Percentiles rank a stretch among this genome's conserved stretches.
These are phyloP conservation scores for Fusarium sp. DNA, from an alignment of 2,329 filamentous ascomycete species.

Conservation along the genomic window DNA sequence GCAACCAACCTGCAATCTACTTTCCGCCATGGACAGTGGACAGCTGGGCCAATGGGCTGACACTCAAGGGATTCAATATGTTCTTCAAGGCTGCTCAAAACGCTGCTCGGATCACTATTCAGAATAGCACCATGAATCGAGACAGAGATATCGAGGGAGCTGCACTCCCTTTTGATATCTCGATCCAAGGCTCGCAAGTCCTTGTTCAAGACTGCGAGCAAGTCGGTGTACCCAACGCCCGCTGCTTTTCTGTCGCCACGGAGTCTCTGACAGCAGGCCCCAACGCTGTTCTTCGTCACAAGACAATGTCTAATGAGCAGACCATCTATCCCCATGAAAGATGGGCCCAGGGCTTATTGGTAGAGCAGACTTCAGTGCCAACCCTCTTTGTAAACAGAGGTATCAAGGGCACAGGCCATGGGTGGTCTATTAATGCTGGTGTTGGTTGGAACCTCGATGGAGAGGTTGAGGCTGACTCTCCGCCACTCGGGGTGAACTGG, in stretches of 20 bases:
- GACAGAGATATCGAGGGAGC: conserved; percentile 16
- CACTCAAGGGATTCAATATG: conserved; percentile 33
- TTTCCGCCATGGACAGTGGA: conserved; percentile 36
- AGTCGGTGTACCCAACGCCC: conserved; percentile 9
- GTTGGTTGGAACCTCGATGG: conserved; percentile 36
- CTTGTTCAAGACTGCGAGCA: conserved; percentile 34
- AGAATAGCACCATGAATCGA: conserved; percentile 22
- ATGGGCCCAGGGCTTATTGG: conserved; percentile 38
- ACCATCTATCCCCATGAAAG: conserved; percentile 37
- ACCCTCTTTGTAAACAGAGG: conserved; percentile 23
- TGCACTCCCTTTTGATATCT: conserved; percentile 31
- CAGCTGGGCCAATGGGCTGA: conserved; percentile 29
- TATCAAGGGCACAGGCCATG: conserved; percentile 30
- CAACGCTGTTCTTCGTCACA: conserved; percentile 33
- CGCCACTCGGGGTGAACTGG: conserved; percentile 38
- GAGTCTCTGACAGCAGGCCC: conserved; percentile 28
- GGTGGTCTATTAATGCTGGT: conserved; percentile 39
- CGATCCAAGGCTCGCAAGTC: conserved; percentile 30
- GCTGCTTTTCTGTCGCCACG: conserved; percentile 31
- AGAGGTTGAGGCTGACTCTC: conserved; percentile 16
- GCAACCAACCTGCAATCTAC: conserved; percentile 30
- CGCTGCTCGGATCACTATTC: conserved; percentile 31
- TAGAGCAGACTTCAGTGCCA: conserved; percentile 21
- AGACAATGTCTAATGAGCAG: conserved; percentile 20
- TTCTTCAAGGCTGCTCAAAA: conserved; percentile 31